phyloP scores from a whole-genome alignment of 1,284 basidiomycete genomes.

The Tremellales sp. region DNA sequence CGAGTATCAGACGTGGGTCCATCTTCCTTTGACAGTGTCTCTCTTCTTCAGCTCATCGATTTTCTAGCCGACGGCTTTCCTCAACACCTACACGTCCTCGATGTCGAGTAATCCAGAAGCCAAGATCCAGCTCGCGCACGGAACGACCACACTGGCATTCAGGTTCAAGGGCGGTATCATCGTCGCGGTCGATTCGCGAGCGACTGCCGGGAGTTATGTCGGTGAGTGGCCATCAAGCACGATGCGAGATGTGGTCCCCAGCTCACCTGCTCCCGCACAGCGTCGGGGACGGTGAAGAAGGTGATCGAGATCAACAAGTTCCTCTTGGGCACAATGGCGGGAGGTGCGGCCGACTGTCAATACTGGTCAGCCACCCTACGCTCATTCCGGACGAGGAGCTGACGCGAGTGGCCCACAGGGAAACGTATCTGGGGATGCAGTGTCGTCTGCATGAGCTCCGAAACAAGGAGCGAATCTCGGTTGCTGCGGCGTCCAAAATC shows the following conservation, averaged over 20 bases:
- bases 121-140: slow-evolving; percentile 97
- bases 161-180: slow-evolving; percentile 95
- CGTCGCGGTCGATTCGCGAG: slow-evolving; percentile 95
- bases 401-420: slow-evolving; percentile 57
- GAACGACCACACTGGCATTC: slow-evolving; percentile 98
- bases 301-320: slow-evolving; percentile 99
- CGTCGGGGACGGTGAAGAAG: slow-evolving; percentile 94
- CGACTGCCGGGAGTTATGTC: slow-evolving; percentile 94
- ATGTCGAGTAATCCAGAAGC: slow-evolving; percentile 80
- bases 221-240: slow-evolving; percentile 55
- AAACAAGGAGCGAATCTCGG: slow-evolving; percentile 96
- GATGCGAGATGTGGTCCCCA: neutral
- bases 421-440: slow-evolving; percentile 97
- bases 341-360: slow-evolving; percentile 73
- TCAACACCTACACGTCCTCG: slow-evolving; percentile 87
- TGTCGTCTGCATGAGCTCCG: slow-evolving; percentile 95
- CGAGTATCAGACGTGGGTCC: slow-evolving; percentile 45
- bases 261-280: slow-evolving; percentile 50
- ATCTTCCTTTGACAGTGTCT: too few species aligned
- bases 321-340: slow-evolving; percentile 97
- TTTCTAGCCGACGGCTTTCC: slow-evolving; percentile 75
- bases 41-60: neutral
- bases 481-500: slow-evolving; percentile 97
- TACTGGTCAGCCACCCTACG: slow-evolving; percentile 51
- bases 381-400: slow-evolving; percentile 11